phyloP scores from a whole-genome alignment of 305 asterid species.

The Fraxinus baroniana region DNA sequence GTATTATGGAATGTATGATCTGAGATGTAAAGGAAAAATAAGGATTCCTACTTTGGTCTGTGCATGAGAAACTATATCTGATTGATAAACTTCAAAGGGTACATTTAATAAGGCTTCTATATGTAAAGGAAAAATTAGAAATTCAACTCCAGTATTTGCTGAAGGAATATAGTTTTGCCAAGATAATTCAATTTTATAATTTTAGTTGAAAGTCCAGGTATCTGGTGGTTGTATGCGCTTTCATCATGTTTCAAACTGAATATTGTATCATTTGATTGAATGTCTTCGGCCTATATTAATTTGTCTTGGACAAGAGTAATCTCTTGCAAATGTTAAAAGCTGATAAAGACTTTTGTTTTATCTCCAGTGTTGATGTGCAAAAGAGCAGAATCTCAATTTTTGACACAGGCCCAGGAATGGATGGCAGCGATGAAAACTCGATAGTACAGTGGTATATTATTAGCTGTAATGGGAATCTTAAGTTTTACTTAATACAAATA shows the following conservation, averaged over 20 bases:
- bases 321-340: neutral
- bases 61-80: constrained; percentile 9
- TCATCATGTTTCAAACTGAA: neutral
- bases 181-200: neutral
- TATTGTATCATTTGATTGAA: neutral
- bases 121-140: constrained; percentile 2
- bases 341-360: constrained; percentile 24
- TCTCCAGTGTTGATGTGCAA: constrained; percentile 46
- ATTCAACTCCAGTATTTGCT: neutral
- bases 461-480: constrained; percentile 1
- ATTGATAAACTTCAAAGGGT: neutral
- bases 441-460: constrained; percentile 60
- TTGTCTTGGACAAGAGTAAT: neutral
- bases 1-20: neutral
- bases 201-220: neutral
- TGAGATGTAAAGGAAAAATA: neutral
- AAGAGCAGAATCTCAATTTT: constrained; percentile 45
- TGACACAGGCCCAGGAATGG: constrained; percentile 84
- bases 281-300: neutral
- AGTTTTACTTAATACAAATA: neutral
- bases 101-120: neutral
- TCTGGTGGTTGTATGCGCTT: neutral
- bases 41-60: neutral
- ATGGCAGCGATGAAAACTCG: constrained; percentile 55
- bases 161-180: neutral